These are phyloP conservation scores for Saccharum hybrid DNA, from an alignment of 202 grass and related monocot genomes.

Conservation along the genomic window DNA sequence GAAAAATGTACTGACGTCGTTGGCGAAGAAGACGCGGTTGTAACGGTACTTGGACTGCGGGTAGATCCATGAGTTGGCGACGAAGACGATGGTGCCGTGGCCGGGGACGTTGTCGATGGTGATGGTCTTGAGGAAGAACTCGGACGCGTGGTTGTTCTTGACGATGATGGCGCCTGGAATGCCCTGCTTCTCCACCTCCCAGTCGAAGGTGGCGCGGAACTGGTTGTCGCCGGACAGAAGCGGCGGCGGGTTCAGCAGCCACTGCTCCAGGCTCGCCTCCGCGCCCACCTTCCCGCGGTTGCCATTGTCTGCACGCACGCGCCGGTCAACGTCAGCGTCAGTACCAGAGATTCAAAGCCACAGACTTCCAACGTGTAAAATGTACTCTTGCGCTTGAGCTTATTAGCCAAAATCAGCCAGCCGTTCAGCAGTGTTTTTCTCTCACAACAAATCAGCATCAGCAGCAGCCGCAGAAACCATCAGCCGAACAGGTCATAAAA, in stretches of 20 bases:
- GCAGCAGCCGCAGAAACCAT: too few relatives aligned
- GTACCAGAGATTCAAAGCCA: too few relatives aligned
- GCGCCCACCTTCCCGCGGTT: not conserved
- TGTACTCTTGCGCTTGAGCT: too few relatives aligned
- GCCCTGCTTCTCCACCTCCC: slow-evolving; percentile 44
- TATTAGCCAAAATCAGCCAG: too few relatives aligned
- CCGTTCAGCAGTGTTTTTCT: too few relatives aligned
- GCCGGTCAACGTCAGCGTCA: too few relatives aligned
- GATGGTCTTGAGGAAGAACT: slow-evolving; percentile 37
- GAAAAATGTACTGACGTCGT: not conserved
- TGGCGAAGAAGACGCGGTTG: slow-evolving; percentile 33
- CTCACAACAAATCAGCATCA: too few relatives aligned
- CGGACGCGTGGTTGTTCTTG: slow-evolving; percentile 49
- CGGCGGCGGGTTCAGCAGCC: slow-evolving; percentile 4
- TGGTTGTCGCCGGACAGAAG: slow-evolving; percentile 25
- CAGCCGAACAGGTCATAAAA: too few relatives aligned
- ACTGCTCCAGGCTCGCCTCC: slow-evolving; percentile 38
- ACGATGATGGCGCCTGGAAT: slow-evolving; percentile 62
- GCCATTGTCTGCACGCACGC: not conserved
- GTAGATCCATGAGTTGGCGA: slow-evolving; percentile 14
- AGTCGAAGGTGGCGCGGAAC: slow-evolving; percentile 49
- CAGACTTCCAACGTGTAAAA: too few relatives aligned
- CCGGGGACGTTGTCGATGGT: slow-evolving; percentile 7
- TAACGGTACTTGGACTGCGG: not conserved
- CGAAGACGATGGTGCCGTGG: not conserved